A percentile compares a stretch with the other conserved stretches of the same genome.
Conservation (phyloP, 1,139 yeast species). For the Meyerozyma athensensis region DNA sequence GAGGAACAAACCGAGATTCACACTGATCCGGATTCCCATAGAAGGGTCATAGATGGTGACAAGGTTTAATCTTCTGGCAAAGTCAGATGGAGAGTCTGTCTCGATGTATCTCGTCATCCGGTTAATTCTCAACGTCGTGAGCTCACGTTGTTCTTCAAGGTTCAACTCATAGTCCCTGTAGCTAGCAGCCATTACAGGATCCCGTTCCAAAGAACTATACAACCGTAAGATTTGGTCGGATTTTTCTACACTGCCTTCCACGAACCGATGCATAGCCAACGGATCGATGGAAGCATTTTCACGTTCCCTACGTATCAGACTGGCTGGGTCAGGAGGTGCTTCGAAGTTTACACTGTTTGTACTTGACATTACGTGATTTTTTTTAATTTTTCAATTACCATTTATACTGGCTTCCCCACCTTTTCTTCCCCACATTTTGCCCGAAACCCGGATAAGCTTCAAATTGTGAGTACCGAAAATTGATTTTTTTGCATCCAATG, state of each 20-base stretch:
- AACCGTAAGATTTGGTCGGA: slow-evolving; percentile 11
- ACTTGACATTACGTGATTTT: background rate
- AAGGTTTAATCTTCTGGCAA: slow-evolving; percentile 14
- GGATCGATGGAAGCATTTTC: slow-evolving; percentile 31
- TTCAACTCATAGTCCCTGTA: slow-evolving; percentile 13
- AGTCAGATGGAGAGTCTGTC: slow-evolving; percentile 12
- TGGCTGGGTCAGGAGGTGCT: slow-evolving; percentile 34
- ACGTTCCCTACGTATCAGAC: slow-evolving; percentile 32
- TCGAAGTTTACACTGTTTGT: background rate
- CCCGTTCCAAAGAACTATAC: slow-evolving; percentile 15
- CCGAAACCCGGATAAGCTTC: background rate
- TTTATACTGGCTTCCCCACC: slow-evolving; percentile 3
- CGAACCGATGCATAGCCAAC: slow-evolving; percentile 40
- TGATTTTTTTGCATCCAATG: no score
- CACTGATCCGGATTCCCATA: slow-evolving; percentile 14
- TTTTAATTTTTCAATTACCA: background rate
- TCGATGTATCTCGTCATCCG: slow-evolving; percentile 17
- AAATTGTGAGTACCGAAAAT: no score
- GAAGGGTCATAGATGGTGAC: slow-evolving; percentile 14
- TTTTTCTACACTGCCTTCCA: slow-evolving; percentile 40
- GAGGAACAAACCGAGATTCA: slow-evolving; percentile 15
- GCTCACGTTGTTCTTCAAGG: slow-evolving; percentile 12
- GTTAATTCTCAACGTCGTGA: slow-evolving; percentile 12
- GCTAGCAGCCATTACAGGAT: slow-evolving; percentile 14
- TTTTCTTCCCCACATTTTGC: slow-evolving; percentile 2